These are phyloP conservation scores for Ramaria sp. DNA, from an alignment of 768 basidiomycete species.

Conservation along the genomic window DNA sequence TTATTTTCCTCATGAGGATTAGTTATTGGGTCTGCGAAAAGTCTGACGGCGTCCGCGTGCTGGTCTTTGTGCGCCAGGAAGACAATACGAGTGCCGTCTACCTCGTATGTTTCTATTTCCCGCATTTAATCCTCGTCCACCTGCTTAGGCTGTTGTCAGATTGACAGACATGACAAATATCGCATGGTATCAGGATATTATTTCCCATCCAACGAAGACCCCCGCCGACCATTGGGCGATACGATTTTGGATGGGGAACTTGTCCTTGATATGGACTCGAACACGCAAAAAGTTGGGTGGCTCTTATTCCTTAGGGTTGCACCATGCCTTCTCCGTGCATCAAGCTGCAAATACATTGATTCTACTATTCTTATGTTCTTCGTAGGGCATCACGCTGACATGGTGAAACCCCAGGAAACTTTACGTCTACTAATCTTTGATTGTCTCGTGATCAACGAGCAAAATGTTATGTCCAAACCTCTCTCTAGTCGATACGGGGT, in stretches of 20 bases:
- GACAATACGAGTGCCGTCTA: constrained; percentile 42
- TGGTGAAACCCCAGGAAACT: constrained; percentile 45
- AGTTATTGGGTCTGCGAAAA: constrained; percentile 99
- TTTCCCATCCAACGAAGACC: constrained; percentile 84
- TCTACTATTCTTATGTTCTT: not conserved
- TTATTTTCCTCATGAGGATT: not conserved
- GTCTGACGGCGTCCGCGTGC: constrained; percentile 88
- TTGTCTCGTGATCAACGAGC: constrained; percentile 75
- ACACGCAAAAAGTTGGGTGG: constrained; percentile 50
- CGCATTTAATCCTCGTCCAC: not conserved
- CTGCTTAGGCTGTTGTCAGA: constrained; percentile 37
- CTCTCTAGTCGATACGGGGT: constrained; percentile 89
- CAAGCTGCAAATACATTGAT: not conserved
- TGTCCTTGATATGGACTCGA: constrained; percentile 79
- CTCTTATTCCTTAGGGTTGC: not conserved
- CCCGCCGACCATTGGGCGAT: constrained; percentile 54
- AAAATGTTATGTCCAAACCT: constrained; percentile 77
- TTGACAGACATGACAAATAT: constrained; percentile 90
- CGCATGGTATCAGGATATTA: constrained; percentile 63
- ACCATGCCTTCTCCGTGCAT: constrained; percentile 1
- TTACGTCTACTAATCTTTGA: constrained; percentile 85
- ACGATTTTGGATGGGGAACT: constrained; percentile 91
- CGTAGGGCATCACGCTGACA: no score
- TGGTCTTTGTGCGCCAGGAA: constrained; percentile 68
- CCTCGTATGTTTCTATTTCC: constrained; percentile 44